Percentiles rank a stretch among this genome's conserved stretches.
Evolutionary conservation across 2,329 filamentous ascomycete species (phyloP).

Genomic region (Phialocephala subalpina): DNA sequence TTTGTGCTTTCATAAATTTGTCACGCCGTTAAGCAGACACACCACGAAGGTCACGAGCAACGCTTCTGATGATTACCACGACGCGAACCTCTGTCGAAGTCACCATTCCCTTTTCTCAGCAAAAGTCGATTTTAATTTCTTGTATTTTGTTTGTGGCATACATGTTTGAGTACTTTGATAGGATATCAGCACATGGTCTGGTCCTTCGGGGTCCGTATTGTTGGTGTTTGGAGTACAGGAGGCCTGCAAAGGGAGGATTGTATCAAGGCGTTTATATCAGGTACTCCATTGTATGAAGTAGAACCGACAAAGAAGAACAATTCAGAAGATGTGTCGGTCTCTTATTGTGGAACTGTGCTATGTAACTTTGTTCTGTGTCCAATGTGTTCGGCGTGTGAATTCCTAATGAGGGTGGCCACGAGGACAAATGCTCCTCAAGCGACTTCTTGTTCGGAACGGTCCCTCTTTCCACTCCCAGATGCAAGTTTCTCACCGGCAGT

Average conservation of each 20-base stretch:
- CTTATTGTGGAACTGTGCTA: not conserved
- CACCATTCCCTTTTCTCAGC: slow-evolving; percentile 8
- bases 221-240: slow-evolving; percentile 31
- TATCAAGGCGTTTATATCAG: slow-evolving; percentile 27
- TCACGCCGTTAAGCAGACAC: slow-evolving; percentile 11
- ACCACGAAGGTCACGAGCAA: slow-evolving; percentile 28
- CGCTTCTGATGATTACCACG: slow-evolving; percentile 32
- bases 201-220: slow-evolving; percentile 14
- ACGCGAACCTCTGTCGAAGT: not conserved
- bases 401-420: not conserved
- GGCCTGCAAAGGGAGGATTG: slow-evolving; percentile 22
- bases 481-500: not conserved
- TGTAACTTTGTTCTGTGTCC: not conserved
- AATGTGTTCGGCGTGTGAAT: no score
- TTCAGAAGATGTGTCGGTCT: not conserved
- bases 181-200: slow-evolving; percentile 31
- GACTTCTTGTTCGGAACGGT: no score
- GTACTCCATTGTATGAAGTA: slow-evolving; percentile 11
- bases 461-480: not conserved
- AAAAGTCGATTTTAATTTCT: slow-evolving; percentile 31
- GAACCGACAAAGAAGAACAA: not conserved
- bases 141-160: slow-evolving; percentile 33
- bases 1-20: slow-evolving; percentile 16
- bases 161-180: slow-evolving; percentile 29
- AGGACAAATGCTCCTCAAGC: not conserved